phyloP scores from a whole-genome alignment of 352 stramenopile genomes.

The Phytophthora sp. region DNA sequence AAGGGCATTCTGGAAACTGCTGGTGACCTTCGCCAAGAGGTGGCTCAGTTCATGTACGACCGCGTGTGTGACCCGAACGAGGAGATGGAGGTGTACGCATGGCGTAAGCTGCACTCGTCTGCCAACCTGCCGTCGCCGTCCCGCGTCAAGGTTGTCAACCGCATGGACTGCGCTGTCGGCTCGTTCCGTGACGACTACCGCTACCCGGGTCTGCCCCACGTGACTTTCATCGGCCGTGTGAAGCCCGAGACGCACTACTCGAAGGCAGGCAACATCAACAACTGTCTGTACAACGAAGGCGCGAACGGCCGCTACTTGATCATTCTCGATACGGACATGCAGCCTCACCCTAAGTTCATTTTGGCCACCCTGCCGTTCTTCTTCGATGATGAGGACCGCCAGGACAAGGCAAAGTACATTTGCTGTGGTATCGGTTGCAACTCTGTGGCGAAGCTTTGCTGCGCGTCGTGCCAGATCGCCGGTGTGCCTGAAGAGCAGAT shows the following conservation, averaged over 20 bases:
- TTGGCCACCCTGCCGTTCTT: constrained; percentile 81
- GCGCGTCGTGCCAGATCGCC: constrained; percentile 83
- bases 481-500: constrained; percentile 84
- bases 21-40: constrained; percentile 79
- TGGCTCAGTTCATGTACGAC: constrained; percentile 89
- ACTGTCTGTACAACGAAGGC: constrained; percentile 85
- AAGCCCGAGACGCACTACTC: constrained; percentile 86
- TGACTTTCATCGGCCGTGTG: constrained; percentile 80
- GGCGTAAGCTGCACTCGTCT: constrained; percentile 85
- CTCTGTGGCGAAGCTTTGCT: constrained; percentile 82
- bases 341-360: constrained; percentile 80
- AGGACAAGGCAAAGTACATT: constrained; percentile 79
- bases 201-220: constrained; percentile 76
- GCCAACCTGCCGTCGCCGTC: constrained; percentile 75
- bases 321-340: constrained; percentile 88
- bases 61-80: constrained; percentile 85
- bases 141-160: constrained; percentile 72
- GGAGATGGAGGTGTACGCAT: constrained; percentile 85
- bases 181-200: constrained; percentile 88
- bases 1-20: constrained; percentile 82
- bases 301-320: constrained; percentile 80
- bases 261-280: constrained; percentile 91
- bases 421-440: constrained; percentile 81
- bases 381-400: constrained; percentile 77
- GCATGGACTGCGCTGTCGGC: constrained; percentile 68